These are phyloP conservation scores for Calycina herbarum DNA, from an alignment of 2,329 filamentous ascomycete genomes.

Conservation along the genomic window DNA sequence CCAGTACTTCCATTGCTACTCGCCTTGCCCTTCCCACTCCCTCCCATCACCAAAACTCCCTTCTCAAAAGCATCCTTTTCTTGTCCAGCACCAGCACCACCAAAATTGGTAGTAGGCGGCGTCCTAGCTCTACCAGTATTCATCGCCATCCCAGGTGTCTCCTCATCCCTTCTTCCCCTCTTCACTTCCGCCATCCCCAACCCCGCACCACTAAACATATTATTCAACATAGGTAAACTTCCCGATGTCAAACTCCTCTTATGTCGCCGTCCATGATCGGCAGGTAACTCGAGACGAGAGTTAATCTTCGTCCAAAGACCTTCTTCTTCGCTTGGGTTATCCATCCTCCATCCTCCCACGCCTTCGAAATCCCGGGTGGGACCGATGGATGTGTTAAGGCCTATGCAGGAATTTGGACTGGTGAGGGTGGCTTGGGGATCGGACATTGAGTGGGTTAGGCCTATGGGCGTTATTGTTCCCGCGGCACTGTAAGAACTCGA, in stretches of 20 bases:
- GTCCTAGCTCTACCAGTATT: conserved; percentile 53
- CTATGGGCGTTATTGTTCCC: conserved; percentile 27
- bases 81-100: neutral
- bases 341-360: conserved; percentile 57
- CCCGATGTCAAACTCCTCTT: conserved; percentile 43
- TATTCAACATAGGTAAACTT: conserved; percentile 19
- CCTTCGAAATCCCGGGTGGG: conserved; percentile 59
- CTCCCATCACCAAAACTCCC: conserved; percentile 12
- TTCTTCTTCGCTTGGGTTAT: conserved; percentile 39
- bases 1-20: neutral
- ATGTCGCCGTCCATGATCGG: conserved; percentile 44
- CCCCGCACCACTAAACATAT: neutral
- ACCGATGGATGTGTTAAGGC: conserved; percentile 49
- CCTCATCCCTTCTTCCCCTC: conserved; percentile 22
- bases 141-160: conserved; percentile 28
- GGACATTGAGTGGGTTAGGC: neutral
- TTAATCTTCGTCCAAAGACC: conserved; percentile 53
- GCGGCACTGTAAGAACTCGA: conserved; percentile 40
- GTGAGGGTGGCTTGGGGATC: conserved; percentile 19
- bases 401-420: conserved; percentile 35
- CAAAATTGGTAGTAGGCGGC: conserved; percentile 39
- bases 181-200: neutral
- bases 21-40: neutral
- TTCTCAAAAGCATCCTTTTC: conserved; percentile 8
- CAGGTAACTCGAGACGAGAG: conserved; percentile 50